Base-by-base conservation (phyloP, 148 eudicot species). In the Amaranthus hypochondriacus region DNA sequence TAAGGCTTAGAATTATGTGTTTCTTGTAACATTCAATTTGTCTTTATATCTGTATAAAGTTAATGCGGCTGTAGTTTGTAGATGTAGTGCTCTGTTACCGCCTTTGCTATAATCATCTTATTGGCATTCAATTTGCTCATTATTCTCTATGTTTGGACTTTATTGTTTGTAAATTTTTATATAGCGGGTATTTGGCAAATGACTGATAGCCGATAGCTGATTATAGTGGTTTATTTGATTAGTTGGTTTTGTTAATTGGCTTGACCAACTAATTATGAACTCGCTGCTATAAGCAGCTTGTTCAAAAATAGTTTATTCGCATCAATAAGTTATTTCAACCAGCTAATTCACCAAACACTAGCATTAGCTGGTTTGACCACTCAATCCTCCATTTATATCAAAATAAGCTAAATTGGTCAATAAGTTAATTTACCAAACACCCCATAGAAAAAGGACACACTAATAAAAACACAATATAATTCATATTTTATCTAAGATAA, bases 11-110 rank as follows among this genome's bases (percentile, higher is more conserved):
- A 75, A 59, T 44, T 67, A 7, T 71, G 79, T 71, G 79, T 67
- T 71, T 66, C 69, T 69, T 68, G 75, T 80, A 75, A 43, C 65
- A 72, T 71, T 75, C 69, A 75, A 80, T 66, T 80, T 75, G 78
- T 80, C 79, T 51, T 55, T 75, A n/a, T 68, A 62, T 69, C 11
- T 60, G 51, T 68, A 55, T 66, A 21, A 67, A 67, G 70, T 67
- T 48, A 11, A 67, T 67, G 70, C 55, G 55, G 55, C 69, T 66
- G 49, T 48, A 14, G 53, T 13, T n/a, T 66, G 49, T 48, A 14
- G 53, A 47, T n/a, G 48, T 65, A 48, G 51, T 46, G 53, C 55
- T 48, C 4, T 28, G 12, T 8, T 49, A 50, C 44, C 70, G 18
- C 9, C 68, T 74, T 46, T 18, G 54, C 56, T 67, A 28, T 50